phyloP scores from a whole-genome alignment of 1,284 basidiomycete genomes.

The Schizophyllum amplum region DNA sequence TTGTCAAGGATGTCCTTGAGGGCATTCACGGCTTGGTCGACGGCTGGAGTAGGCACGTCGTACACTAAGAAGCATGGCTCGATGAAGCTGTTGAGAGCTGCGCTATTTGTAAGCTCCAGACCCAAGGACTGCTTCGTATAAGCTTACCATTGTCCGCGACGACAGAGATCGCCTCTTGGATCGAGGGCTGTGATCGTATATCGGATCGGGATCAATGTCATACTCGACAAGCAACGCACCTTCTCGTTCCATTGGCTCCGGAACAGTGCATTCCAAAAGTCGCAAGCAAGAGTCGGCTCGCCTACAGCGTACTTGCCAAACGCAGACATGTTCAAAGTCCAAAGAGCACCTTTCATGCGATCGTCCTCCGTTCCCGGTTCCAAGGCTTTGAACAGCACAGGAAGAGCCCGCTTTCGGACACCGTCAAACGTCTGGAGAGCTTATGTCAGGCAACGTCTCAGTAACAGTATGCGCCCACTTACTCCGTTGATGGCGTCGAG shows the following conservation, averaged over 20 bases:
- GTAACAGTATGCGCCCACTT: conserved; percentile 10
- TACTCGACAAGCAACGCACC: background rate
- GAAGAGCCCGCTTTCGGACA: conserved; percentile 55
- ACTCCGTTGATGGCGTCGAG: background rate
- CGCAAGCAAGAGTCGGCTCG: conserved; percentile 17
- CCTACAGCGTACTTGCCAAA: conserved; percentile 65
- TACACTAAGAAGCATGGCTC: conserved; percentile 56
- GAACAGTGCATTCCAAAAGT: background rate
- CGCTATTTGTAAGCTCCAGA: conserved; percentile 8
- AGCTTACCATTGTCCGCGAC: conserved; percentile 60
- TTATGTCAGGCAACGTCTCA: background rate
- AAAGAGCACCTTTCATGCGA: conserved; percentile 87
- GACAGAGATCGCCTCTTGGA: conserved; percentile 54
- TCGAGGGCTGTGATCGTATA: conserved; percentile 55
- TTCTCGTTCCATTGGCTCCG: conserved; percentile 20
- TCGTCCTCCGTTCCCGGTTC: conserved; percentile 76
- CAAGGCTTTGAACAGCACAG: conserved; percentile 63
- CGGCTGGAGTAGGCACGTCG: conserved; percentile 33
- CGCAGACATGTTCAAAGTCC: conserved; percentile 64
- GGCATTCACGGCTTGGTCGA: conserved; percentile 28
- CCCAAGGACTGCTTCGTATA: too few species aligned
- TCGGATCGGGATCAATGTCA: too few species aligned
- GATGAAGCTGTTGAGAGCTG: conserved; percentile 49
- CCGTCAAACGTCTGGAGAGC: conserved; percentile 65
- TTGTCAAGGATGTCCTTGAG: conserved; percentile 24